These are phyloP conservation scores for Hysterium pulicare DNA, from an alignment of 2,329 filamentous ascomycete genomes.

Conservation along the genomic window DNA sequence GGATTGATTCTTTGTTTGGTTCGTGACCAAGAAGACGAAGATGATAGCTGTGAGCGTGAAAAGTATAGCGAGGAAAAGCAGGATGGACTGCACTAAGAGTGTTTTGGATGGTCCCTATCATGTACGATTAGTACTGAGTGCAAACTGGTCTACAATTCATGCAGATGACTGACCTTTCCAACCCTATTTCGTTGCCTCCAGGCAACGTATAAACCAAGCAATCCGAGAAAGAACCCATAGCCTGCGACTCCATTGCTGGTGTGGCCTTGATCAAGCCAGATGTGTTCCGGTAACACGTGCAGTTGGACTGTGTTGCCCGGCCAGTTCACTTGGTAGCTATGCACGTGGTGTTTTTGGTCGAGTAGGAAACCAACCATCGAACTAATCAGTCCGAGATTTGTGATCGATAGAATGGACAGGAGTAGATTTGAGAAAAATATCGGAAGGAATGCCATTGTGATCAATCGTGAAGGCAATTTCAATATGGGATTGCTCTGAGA, in stretches of 20 bases:
- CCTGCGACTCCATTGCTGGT: constrained; percentile 26
- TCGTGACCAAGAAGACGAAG: constrained; percentile 28
- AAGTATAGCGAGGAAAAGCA: constrained; percentile 25
- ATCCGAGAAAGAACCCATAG: constrained; percentile 30
- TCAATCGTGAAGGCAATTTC: background rate
- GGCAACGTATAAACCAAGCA: constrained; percentile 28
- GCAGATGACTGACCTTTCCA: constrained; percentile 10
- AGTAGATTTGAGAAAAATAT: constrained; percentile 20
- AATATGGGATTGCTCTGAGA: background rate
- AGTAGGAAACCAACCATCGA: constrained; percentile 33
- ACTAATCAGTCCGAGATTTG: constrained; percentile 26
- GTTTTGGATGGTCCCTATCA: constrained; percentile 20
- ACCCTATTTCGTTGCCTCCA: constrained; percentile 17
- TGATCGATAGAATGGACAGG: constrained; percentile 28
- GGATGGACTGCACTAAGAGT: constrained; percentile 33
- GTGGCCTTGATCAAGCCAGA: constrained; percentile 31
- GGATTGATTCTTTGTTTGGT: constrained; percentile 24
- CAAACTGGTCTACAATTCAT: background rate
- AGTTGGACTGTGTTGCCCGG: constrained; percentile 18
- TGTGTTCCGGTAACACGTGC: constrained; percentile 20
- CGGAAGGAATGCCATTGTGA: constrained; percentile 14
- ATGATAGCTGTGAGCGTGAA: constrained; percentile 30
- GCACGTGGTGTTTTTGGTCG: constrained; percentile 25
- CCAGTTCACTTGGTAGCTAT: constrained; percentile 21
- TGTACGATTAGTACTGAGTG: background rate